Evolutionary conservation across 139 green algal species (phyloP).

Genomic region (Chlorella sp.): DNA sequence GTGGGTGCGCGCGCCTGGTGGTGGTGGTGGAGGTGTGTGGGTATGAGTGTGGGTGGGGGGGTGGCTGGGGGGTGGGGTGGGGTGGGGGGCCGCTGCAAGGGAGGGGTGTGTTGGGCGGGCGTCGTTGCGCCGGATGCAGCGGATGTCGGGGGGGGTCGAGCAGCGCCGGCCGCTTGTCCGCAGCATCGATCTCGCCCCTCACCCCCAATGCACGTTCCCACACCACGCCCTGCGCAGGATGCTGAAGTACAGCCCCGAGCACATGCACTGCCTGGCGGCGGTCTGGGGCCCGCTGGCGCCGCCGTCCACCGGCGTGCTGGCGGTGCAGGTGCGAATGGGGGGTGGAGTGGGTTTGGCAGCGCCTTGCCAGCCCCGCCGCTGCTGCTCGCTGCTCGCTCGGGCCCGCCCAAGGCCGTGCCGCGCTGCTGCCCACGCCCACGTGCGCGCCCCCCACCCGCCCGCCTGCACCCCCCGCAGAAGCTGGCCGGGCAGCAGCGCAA

Average conservation of each 20-base stretch:
- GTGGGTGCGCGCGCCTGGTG: not conserved
- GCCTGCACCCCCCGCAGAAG: constrained; percentile 28
- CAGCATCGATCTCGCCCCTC: no score
- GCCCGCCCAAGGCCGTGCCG: not conserved
- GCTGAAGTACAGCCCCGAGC: constrained; percentile 98
- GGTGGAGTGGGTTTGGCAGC: no score
- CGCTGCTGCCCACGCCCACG: not conserved
- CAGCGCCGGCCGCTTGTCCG: no score
- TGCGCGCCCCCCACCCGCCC: not conserved
- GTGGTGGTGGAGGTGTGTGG: not conserved
- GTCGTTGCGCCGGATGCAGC: no score
- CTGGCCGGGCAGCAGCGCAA: constrained; percentile 29
- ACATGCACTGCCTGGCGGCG: constrained; percentile 94
- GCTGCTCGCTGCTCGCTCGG: not conserved
- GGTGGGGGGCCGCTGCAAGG: no score
- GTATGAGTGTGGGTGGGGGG: no score
- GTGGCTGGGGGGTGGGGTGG: no score
- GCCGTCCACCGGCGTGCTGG: constrained; percentile 80
- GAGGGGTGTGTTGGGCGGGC: no score
- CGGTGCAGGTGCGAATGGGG: constrained; percentile 28
- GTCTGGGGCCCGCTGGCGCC: constrained; percentile 84
- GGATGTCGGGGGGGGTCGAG: no score
- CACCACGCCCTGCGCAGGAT: constrained; percentile 47
- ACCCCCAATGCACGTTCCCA: no score
- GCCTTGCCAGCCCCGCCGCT: not conserved